phyloP scores from a whole-genome alignment of 2,329 filamentous ascomycete species.

The Septoria linicola region DNA sequence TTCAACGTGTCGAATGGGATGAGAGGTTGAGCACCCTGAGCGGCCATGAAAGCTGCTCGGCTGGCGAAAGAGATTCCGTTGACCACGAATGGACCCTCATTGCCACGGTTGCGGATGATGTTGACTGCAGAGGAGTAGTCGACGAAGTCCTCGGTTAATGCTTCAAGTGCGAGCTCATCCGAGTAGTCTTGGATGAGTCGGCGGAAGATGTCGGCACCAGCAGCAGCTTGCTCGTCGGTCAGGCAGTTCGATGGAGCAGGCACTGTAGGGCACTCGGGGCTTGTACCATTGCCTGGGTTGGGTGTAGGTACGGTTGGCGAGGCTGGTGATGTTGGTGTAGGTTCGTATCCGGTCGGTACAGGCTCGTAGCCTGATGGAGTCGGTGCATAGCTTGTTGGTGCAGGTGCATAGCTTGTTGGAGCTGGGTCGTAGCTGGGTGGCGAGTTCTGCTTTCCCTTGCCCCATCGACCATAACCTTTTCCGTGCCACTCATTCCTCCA shows the following conservation, averaged over 20 bases:
- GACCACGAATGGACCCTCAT: conserved; percentile 28
- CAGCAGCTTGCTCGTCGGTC: conserved; percentile 27
- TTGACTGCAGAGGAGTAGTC: conserved; percentile 36
- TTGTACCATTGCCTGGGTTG: not conserved
- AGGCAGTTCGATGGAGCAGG: conserved; percentile 24
- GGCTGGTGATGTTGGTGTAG: conserved; percentile 4
- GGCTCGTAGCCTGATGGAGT: not conserved
- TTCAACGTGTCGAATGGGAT: conserved; percentile 36
- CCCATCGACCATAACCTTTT: conserved; percentile 25
- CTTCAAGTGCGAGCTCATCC: conserved; percentile 30
- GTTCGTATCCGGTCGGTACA: not conserved
- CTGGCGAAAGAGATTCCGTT: conserved; percentile 30
- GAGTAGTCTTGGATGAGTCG: conserved; percentile 36
- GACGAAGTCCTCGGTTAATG: conserved; percentile 34
- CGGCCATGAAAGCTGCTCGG: conserved; percentile 33
- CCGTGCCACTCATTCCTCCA: conserved; percentile 20
- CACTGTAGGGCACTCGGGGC: conserved; percentile 9
- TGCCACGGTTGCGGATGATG: conserved; percentile 35
- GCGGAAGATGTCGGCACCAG: conserved; percentile 33
- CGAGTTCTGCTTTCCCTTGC: conserved; percentile 20
- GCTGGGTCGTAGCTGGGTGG: conserved; percentile 6
- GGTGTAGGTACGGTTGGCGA: not conserved
- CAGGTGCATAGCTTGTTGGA: not conserved
- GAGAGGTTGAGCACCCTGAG: conserved; percentile 32
- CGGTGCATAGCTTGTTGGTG: conserved; percentile 1